Base-by-base conservation (phyloP, 371 early-diverging fungal species). In the Rhizopus microsporus region DNA sequence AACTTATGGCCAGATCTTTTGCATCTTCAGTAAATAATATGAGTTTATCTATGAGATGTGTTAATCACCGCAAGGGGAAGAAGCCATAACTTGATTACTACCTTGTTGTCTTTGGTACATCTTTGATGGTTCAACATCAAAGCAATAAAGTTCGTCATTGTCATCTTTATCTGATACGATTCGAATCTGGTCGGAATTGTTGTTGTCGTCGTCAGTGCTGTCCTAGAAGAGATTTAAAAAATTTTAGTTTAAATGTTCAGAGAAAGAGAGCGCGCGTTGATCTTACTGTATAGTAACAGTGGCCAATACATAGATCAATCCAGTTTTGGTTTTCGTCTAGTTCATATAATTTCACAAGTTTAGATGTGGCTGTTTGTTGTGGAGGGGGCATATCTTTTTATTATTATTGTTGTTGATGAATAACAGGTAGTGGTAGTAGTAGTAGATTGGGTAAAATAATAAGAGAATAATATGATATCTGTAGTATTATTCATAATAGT, bases 1-100 rank as follows among this genome's bases (percentile, higher is more conserved):
- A 97, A 63, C 94, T 93, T 33, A 97, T 77, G 5, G 97, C 96
- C 17, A 93, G 72, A 63, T 95, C 96, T 35, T 75, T 64, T 12
- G 84, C 84, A 32, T 81, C 78, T 7, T 95, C 94, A 12, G 92
- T 88, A 96, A 96, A 96, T n/a, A 93, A 88, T 72, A 96, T 93
- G 60, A 94, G 67, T 5, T 94, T 94, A 17, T 88, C 95, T 93
- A 75, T 12, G 17, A 7, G 17, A 43, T n/a, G 13, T 43, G 34
- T 43, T 30, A 47, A 56, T 13, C 10, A 16, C 7, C 31, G 3
- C 33, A 12, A 12, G 7, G 12, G 16, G 5, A 32, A 51, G 16
- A 10, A 37, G 15, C 23, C 3, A 12, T 38, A 7, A 7, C 5
- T 12, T n/a, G 5, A 30, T 39, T 43, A 23, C 23, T 80, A 91